Evolutionary conservation across 345 rosid genomes (phyloP).

Genomic region (Lepidium africanum): DNA sequence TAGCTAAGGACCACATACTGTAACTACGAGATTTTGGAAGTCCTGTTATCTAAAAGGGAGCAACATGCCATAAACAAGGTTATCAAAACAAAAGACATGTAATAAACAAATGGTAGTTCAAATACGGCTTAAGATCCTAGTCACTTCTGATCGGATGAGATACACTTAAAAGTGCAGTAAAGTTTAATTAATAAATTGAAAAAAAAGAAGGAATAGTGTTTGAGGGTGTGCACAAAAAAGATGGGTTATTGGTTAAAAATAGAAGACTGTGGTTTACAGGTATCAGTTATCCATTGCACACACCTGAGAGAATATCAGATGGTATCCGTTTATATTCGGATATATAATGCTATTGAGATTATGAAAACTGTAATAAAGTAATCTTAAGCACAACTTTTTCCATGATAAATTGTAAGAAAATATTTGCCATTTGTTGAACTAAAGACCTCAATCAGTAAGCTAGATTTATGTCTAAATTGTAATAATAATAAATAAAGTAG

Average conservation of each 20-base stretch:
- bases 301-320: not conserved
- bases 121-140: slow-evolving; percentile 11
- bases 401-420: not conserved
- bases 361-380: not conserved
- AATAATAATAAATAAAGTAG: not conserved
- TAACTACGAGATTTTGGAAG: slow-evolving; percentile 1
- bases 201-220: not conserved
- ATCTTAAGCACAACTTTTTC: not conserved
- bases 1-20: slow-evolving; percentile 1
- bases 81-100: slow-evolving; percentile 16
- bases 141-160: slow-evolving; percentile 14
- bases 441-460: slow-evolving; percentile 14
- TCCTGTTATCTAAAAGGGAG: slow-evolving; percentile 4
- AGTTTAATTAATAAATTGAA: not conserved
- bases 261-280: slow-evolving; percentile 7
- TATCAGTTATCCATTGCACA: not conserved
- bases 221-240: slow-evolving; percentile 3
- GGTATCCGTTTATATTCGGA: not conserved
- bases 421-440: slow-evolving; percentile 6
- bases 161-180: not conserved
- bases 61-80: slow-evolving; percentile 19
- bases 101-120: slow-evolving; percentile 8
- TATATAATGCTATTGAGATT: not conserved
- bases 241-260: slow-evolving; percentile 3
- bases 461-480: slow-evolving; percentile 8